These are phyloP conservation scores for Heritiera fomes DNA, from an alignment of 345 rosid genomes.

Conservation along the genomic window DNA sequence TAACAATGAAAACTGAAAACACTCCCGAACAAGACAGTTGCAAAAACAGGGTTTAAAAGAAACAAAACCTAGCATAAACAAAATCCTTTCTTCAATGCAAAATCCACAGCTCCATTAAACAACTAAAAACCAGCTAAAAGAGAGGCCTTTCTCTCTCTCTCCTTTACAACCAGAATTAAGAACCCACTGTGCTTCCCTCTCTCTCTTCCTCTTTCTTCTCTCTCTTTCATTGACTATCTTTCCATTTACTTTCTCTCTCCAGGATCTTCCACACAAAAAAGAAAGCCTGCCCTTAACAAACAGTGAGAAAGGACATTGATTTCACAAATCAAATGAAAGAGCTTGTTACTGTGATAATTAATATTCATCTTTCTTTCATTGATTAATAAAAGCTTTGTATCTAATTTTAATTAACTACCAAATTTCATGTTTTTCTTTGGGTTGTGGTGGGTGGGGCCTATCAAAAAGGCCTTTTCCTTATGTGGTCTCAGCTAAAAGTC, in stretches of 20 bases:
- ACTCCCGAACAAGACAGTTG: conserved; percentile 20
- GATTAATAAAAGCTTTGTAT: too few relatives aligned
- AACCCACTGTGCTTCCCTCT: conserved; percentile 26
- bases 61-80: conserved; percentile 9
- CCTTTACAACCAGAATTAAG: conserved; percentile 34
- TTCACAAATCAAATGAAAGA: conserved; percentile 35
- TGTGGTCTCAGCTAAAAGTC: conserved; percentile 33
- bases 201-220: conserved; percentile 23
- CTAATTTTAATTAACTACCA: too few relatives aligned
- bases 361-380: too few relatives aligned
- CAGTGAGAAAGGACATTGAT: conserved; percentile 66
- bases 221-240: conserved; percentile 14
- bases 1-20: conserved; percentile 17
- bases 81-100: conserved; percentile 17
- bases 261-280: conserved; percentile 23
- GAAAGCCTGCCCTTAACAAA: conserved; percentile 33
- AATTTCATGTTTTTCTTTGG: neutral
- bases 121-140: conserved; percentile 28
- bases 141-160: conserved; percentile 2
- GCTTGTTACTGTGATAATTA: conserved; percentile 3
- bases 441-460: conserved; percentile 31
- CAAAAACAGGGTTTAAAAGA: conserved; percentile 25
- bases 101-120: conserved; percentile 26
- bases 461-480: neutral
- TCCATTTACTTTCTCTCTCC: conserved; percentile 33